These are phyloP conservation scores for Triangularia verruculosa DNA, from an alignment of 2,329 filamentous ascomycete species.

Conservation along the genomic window DNA sequence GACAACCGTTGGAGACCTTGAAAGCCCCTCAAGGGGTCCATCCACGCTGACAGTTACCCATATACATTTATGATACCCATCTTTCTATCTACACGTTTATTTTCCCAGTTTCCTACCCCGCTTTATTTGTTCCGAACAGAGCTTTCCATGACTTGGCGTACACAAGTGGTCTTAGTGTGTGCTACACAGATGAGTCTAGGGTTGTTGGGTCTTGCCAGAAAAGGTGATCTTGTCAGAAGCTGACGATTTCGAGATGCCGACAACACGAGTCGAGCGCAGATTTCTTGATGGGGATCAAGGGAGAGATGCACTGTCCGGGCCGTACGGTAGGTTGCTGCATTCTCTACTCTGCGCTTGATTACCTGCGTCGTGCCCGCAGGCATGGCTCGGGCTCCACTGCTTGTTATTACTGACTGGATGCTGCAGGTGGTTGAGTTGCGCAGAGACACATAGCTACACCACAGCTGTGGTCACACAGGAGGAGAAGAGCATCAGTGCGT, in stretches of 20 bases:
- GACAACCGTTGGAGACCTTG: neutral
- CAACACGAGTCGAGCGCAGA: neutral
- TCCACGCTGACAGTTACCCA: neutral
- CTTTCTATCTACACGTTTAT: neutral
- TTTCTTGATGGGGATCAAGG: neutral
- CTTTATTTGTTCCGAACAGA: neutral
- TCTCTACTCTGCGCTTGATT: neutral
- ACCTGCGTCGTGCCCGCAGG: neutral
- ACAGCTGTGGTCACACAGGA: neutral
- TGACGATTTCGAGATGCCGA: neutral
- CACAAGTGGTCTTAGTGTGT: neutral
- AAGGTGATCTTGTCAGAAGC: neutral
- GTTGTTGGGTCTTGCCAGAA: neutral
- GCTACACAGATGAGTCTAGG: neutral
- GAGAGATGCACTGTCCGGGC: constrained; percentile 11
- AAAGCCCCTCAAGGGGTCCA: neutral
- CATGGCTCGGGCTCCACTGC: constrained; percentile 1
- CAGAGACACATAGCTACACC: neutral
- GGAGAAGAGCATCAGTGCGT: neutral
- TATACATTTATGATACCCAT: neutral
- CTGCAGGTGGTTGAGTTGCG: neutral
- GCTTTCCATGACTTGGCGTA: neutral
- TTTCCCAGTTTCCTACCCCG: neutral
- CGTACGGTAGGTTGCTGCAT: neutral
- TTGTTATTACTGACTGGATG: neutral